Conservation (phyloP, 2,329 filamentous ascomycete species). For the Fusarium annulatum region DNA sequence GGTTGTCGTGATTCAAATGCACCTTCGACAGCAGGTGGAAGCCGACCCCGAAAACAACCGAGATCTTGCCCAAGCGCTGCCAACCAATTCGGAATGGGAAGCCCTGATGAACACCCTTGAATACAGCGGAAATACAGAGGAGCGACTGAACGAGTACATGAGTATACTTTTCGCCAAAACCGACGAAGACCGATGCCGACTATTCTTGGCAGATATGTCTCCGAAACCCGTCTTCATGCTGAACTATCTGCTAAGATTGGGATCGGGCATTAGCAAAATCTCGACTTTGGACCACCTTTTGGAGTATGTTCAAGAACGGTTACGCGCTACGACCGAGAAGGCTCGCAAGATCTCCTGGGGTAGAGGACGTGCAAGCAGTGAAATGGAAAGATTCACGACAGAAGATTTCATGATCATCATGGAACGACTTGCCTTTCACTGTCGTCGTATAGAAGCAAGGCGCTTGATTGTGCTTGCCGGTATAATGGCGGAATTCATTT, state of each 20-base stretch:
- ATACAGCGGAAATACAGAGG: constrained; percentile 35
- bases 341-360: background rate
- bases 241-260: constrained; percentile 46
- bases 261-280: constrained; percentile 40
- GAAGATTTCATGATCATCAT: constrained; percentile 43
- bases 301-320: constrained; percentile 36
- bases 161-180: constrained; percentile 46
- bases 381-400: constrained; percentile 32
- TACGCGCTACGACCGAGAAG: constrained; percentile 25
- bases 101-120: constrained; percentile 29
- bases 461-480: constrained; percentile 48
- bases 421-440: constrained; percentile 46
- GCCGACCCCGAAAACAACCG: constrained; percentile 21
- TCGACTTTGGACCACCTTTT: constrained; percentile 45
- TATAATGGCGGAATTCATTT: constrained; percentile 44
- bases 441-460: constrained; percentile 49
- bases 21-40: constrained; percentile 41
- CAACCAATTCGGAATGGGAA: constrained; percentile 40
- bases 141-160: constrained; percentile 43
- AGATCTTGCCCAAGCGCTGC: constrained; percentile 42
- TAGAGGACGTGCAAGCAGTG: constrained; percentile 4
- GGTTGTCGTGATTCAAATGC: constrained; percentile 49
- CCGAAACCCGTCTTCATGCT: constrained; percentile 47
- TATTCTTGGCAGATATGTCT: constrained; percentile 44
- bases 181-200: constrained; percentile 48